Evolutionary conservation across 2,329 filamentous ascomycete species (phyloP), one percentile per base, ranked within the genome.

Genomic region (Zasmidium angulare): DNA sequence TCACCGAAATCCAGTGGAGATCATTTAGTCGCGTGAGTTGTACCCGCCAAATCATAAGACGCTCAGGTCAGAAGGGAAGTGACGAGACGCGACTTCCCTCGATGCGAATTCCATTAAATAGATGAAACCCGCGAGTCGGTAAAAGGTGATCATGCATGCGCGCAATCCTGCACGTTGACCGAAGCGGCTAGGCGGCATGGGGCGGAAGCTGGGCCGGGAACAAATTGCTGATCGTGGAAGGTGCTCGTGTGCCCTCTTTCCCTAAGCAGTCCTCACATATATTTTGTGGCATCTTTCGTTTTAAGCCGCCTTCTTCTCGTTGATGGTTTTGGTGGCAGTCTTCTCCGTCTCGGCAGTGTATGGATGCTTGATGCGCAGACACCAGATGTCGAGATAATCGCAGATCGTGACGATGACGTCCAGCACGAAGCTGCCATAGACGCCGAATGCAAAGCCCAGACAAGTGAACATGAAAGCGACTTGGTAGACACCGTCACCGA

Each of bases 311-410:
- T 66, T 64, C 52, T 63, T 66, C 50, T 58, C 59, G 19, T 63
- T 60, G 40, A 58, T 58, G 11, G 46, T 53, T 51, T 58, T 66
- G 36, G 46, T 58, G 53, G 63, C 65, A 58, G 66, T 67, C 26
- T 56, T 50, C 40, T 63, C 63, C 20, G 48, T 63, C 56, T 66
- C 56, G 17, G 63, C 64, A 2, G 61, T 66, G n/a, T 82, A 81
- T 0, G 85, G 85, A 69, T 98, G 88, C 84, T 99, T 99, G 79
- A 99, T 99, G 1, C 90, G 96, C 74, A 99, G 81, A 74, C 95
- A 99, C 91, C 92, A 98, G 67, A 99, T 99, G 74, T 99, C 95
- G 62, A 98, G 82, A 74, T 96, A 96, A 75, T 99, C 95, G 78
- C 95, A 99, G 68, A 99, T 98, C 26, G 91, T 96, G 60, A 95